Conservation (phyloP, 2,329 filamentous ascomycete genomes). For the Alternaria triticina region DNA sequence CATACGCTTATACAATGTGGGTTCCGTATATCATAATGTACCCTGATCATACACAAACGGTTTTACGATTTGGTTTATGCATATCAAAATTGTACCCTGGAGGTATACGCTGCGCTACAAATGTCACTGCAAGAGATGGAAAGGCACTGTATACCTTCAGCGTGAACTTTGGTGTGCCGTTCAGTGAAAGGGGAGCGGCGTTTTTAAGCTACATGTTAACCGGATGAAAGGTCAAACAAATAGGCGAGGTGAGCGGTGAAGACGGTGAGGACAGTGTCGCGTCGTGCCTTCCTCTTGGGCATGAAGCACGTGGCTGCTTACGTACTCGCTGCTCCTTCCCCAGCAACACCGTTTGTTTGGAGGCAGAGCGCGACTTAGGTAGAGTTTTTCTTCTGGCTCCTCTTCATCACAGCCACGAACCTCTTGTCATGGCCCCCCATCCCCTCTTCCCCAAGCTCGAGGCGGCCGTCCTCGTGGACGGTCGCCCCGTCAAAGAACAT, state of each 20-base stretch:
- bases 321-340: neutral
- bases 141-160: neutral
- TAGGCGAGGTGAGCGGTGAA: neutral
- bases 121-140: neutral
- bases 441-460: constrained; percentile 6
- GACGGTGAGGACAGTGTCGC: neutral
- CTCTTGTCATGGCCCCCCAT: constrained; percentile 15
- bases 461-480: constrained; percentile 16
- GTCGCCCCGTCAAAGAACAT: constrained; percentile 9
- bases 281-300: neutral
- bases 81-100: neutral
- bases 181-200: neutral
- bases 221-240: neutral
- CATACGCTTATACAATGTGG: neutral
- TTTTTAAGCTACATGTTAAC: neutral
- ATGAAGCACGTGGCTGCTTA: neutral
- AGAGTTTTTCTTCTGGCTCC: neutral
- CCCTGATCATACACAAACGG: neutral
- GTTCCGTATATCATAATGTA: neutral
- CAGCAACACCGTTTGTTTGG: neutral
- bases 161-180: neutral
- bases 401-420: neutral
- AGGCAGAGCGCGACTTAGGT: neutral
- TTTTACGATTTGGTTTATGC: neutral
- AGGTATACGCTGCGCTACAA: neutral